A percentile compares a stretch with the other conserved stretches of the same genome.
phyloP scores from a whole-genome alignment of 768 basidiomycete species.

The Tylopilus sp. region DNA sequence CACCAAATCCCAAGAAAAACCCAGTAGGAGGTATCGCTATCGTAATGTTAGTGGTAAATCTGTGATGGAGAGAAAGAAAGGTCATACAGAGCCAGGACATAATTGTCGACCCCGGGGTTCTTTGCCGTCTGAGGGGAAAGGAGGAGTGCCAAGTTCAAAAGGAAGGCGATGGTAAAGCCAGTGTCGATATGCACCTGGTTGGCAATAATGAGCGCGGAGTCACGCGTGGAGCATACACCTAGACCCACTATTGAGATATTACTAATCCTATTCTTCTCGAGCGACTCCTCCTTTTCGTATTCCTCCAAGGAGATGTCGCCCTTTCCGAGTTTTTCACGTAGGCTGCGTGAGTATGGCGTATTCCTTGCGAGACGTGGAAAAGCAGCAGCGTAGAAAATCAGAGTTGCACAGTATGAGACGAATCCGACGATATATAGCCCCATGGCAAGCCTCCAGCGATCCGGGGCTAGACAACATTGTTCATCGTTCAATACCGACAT shows the following conservation, averaged over 20 bases:
- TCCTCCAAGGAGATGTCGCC: constrained; percentile 59
- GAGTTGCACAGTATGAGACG: constrained; percentile 73
- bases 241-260: constrained; percentile 74
- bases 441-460: constrained; percentile 75
- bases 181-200: constrained; percentile 70
- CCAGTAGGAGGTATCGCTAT: constrained; percentile 71
- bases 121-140: constrained; percentile 47
- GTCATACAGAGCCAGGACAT: constrained; percentile 63
- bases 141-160: constrained; percentile 67
- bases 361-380: constrained; percentile 83
- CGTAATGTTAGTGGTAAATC: not conserved
- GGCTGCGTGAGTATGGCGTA: constrained; percentile 55
- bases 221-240: not conserved
- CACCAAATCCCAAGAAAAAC: constrained; percentile 83
- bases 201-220: not conserved
- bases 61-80: too few species aligned
- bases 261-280: constrained; percentile 83
- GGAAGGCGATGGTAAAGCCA: constrained; percentile 64
- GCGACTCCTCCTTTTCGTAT: constrained; percentile 70
- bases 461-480: constrained; percentile 42
- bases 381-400: constrained; percentile 75
- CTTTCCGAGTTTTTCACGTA: constrained; percentile 53
- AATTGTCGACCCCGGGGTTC: constrained; percentile 69
- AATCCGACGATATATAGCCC: constrained; percentile 76
- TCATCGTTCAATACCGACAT: too few species aligned